Evolutionary conservation across 257 asterid species (phyloP).

Genomic region (Plantago elongata): DNA sequence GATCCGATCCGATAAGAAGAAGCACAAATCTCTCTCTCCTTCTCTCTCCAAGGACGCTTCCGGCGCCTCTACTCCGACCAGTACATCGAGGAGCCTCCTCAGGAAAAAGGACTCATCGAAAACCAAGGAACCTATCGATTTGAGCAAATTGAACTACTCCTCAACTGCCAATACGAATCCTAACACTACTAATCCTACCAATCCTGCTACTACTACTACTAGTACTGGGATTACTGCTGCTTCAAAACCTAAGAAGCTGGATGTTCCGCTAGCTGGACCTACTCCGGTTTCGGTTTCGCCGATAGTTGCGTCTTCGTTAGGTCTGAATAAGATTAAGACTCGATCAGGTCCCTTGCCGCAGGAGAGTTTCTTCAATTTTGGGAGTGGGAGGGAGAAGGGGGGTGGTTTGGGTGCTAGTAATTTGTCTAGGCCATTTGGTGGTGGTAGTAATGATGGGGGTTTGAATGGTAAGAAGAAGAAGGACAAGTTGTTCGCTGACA

Average conservation of each 20-base stretch:
- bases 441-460: conserved; percentile 34
- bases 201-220: too few species aligned
- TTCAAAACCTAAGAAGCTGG: conserved; percentile 36
- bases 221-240: conserved; percentile 20
- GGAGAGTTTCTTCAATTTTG: conserved; percentile 82
- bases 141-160: conserved; percentile 13
- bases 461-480: conserved; percentile 36
- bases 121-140: conserved; percentile 43
- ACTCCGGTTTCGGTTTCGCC: conserved; percentile 59
- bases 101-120: conserved; percentile 47
- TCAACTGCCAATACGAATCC: neutral
- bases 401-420: conserved; percentile 68
- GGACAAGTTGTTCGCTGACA: conserved; percentile 32
- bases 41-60: conserved; percentile 31
- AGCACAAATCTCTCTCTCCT: conserved; percentile 56
- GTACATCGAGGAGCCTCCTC: conserved; percentile 18
- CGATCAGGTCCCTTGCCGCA: conserved; percentile 99
- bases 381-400: conserved; percentile 64
- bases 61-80: conserved; percentile 43
- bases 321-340: conserved; percentile 93
- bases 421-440: conserved; percentile 57
- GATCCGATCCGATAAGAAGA: conserved; percentile 82
- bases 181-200: neutral
- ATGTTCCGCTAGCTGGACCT: conserved; percentile 23
- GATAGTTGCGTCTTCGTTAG: conserved; percentile 89